These are phyloP conservation scores for Septoria petroselini DNA, from an alignment of 2,329 filamentous ascomycete genomes.

Conservation along the genomic window DNA sequence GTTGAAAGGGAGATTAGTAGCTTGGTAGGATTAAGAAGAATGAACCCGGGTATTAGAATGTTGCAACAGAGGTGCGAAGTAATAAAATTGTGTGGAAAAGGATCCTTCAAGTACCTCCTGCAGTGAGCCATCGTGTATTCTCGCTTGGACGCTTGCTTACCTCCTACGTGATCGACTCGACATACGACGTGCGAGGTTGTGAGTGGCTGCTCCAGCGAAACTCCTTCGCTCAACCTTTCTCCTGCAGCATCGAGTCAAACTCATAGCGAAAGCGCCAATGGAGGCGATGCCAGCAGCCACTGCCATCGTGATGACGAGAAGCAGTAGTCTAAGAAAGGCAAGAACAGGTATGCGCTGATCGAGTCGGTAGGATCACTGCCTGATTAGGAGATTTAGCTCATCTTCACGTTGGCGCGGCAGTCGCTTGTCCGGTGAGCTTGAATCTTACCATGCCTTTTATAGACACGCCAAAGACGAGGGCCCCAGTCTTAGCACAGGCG, in stretches of 20 bases:
- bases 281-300: conserved; percentile 1
- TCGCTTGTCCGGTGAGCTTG: no score
- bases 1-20: neutral
- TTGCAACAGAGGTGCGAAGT: no score
- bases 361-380: no score
- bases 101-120: no score
- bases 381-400: no score
- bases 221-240: neutral
- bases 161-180: neutral
- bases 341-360: neutral
- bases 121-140: neutral
- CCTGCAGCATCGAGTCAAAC: neutral
- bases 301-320: conserved; percentile 3
- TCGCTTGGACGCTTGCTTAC: neutral
- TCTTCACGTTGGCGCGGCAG: no score
- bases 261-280: neutral
- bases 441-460: no score
- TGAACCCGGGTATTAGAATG: no score
- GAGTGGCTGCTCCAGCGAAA: neutral
- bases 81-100: no score
- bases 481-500: no score
- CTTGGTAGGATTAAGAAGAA: neutral
- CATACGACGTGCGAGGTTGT: no score
- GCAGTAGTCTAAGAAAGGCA: neutral
- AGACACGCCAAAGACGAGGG: no score